These are phyloP conservation scores for Colletotrichum eleusines DNA, from an alignment of 2,329 filamentous ascomycete species.

Conservation along the genomic window DNA sequence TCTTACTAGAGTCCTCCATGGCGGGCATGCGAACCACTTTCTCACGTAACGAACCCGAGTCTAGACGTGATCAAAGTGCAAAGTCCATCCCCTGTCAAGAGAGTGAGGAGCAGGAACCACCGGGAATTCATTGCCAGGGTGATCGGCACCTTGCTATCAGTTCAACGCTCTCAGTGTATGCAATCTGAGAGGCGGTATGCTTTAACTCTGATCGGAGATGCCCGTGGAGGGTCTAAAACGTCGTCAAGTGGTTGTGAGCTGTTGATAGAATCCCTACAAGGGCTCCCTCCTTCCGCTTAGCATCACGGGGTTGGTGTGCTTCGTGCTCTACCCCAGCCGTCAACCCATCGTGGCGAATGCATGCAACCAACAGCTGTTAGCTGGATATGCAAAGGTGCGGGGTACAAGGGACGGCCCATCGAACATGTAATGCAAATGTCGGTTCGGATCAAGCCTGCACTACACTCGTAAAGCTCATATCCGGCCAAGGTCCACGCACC, in stretches of 20 bases:
- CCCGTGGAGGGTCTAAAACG: not conserved
- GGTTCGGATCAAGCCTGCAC: not conserved
- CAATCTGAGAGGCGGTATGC: not conserved
- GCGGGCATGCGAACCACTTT: not conserved
- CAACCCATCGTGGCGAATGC: not conserved
- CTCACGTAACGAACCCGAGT: not conserved
- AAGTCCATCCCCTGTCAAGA: not conserved
- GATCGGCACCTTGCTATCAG: not conserved
- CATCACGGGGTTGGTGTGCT: not conserved
- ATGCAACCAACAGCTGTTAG: not conserved
- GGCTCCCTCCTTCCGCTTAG: not conserved
- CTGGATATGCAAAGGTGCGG: not conserved
- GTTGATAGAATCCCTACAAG: not conserved
- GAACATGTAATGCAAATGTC: not conserved
- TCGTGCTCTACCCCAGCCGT: not conserved
- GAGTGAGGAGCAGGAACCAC: not conserved
- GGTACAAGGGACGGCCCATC: not conserved
- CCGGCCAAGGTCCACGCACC: not conserved
- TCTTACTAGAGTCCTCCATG: not conserved
- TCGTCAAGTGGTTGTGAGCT: not conserved
- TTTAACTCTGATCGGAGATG: no score
- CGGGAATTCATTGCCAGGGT: not conserved
- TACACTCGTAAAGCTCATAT: not conserved
- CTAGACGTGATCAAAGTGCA: not conserved
- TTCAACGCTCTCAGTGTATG: not conserved